Evolutionary conservation across 306 rosid species (phyloP).

Genomic region (Gynostemma pentaphyllum): DNA sequence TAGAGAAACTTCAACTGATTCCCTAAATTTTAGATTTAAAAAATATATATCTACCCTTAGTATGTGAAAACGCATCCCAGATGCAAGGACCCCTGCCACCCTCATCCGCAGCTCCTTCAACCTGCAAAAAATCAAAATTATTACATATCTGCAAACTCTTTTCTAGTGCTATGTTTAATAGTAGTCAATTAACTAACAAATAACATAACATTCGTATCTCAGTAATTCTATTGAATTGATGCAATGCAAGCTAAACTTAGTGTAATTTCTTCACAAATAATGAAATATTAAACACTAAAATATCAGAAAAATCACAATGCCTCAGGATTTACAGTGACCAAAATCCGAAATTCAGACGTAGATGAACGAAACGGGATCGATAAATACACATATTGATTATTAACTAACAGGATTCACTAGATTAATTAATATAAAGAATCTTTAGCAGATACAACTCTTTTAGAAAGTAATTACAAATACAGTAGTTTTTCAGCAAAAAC

Average conservation of each 20-base stretch:
- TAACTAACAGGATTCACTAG: not conserved
- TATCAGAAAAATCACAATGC: not conserved
- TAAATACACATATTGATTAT: not conserved
- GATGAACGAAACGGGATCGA: not conserved
- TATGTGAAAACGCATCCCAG: conserved; percentile 84
- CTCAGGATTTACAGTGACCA: not conserved
- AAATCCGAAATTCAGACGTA: not conserved
- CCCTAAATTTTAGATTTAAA: not conserved
- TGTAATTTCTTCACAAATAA: conserved; percentile 4
- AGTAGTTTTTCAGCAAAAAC: not conserved
- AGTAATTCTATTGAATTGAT: not conserved
- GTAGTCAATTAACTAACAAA: not conserved
- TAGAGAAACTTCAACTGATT: not conserved
- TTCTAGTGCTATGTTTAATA: not conserved
- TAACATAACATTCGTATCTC: not conserved
- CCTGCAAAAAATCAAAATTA: conserved; percentile 34
- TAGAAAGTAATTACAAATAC: too few species aligned
- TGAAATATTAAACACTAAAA: not conserved
- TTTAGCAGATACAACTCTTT: too few species aligned
- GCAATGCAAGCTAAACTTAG: not conserved
- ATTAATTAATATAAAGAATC: not conserved
- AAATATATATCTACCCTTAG: conserved; percentile 29
- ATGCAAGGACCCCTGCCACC: conserved; percentile 82
- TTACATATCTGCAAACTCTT: not conserved
- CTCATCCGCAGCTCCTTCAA: conserved; percentile 72